Evolutionary conservation across 768 basidiomycete genomes (phyloP), one percentile per base, ranked within the genome.

Genomic region (Auriscalpium vulgare): DNA sequence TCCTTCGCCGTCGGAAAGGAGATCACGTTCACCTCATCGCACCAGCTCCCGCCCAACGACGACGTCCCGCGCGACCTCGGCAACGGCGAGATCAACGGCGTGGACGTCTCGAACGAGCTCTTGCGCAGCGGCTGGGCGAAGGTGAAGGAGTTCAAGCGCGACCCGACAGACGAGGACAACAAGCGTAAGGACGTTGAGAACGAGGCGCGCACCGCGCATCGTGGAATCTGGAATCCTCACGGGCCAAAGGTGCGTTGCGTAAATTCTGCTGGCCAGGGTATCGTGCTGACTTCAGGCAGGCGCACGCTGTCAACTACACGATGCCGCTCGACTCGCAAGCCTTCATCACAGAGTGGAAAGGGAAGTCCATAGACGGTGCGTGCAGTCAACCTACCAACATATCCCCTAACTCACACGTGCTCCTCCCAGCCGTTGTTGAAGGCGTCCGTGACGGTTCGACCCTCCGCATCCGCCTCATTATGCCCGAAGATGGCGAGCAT

Each of bases 401-500:
- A 8, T 45, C 55, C 7, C 3, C 38, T 35, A 47, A 46, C 7
- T 19, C 45, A 38, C 62, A 53, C 35, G 43, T 46, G 35, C 56
- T 44, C 14, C 56, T 23, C 34, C 3, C 56, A 95, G 94, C 88
- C 49, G 81, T 97, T 58, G 91, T 98, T 56, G 95, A 99, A 71
- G 86, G 89, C 67, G 93, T 97, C 52, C 82, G 89, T 50, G 95
- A 98, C 67, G 95, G 94, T 50, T 87, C 90, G 19, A 95, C 91
- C 34, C 72, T 98, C 35, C 87, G 95, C 19, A 83, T 88, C 49
- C 85, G 97, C 50, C 79, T 98, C 48, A 74, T 97, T 54, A 82
- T 97, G 75, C 88, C 93, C 16, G 84, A 90, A 46, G 29, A 29
- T 7, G 88, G 85, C 10, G 84, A 89, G 56, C 97, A 99, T 67